Evolutionary conservation across 1,284 basidiomycete genomes (phyloP).

Genomic region (Grifola frondosa): DNA sequence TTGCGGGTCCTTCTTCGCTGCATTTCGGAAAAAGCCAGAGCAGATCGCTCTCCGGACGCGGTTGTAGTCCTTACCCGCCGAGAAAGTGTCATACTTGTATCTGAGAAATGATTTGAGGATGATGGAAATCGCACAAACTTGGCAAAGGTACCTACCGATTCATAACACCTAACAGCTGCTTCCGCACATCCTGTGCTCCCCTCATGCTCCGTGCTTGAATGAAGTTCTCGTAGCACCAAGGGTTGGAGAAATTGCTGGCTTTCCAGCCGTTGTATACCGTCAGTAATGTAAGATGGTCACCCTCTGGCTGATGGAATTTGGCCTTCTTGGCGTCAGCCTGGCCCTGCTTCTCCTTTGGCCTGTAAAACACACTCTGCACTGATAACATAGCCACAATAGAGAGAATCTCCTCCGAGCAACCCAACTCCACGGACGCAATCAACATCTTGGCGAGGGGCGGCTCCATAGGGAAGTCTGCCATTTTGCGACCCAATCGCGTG

Average conservation of each 20-base stretch:
- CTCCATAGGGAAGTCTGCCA: constrained; percentile 96
- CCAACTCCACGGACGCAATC: constrained; percentile 85
- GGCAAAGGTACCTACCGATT: constrained; percentile 63
- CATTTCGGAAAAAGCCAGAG: constrained; percentile 93
- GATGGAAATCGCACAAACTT: neutral
- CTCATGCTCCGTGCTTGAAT: constrained; percentile 96
- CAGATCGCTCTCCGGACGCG: constrained; percentile 92
- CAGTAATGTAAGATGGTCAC: constrained; percentile 87
- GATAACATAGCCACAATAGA: constrained; percentile 81
- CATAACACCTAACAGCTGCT: constrained; percentile 97
- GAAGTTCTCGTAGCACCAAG: constrained; percentile 97
- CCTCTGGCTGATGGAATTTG: constrained; percentile 81
- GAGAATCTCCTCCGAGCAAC: constrained; percentile 88
- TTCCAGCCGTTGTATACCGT: constrained; percentile 98
- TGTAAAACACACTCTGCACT: constrained; percentile 87
- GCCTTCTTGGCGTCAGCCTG: constrained; percentile 89
- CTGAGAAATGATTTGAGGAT: constrained; percentile 37
- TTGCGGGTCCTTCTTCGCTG: constrained; percentile 92
- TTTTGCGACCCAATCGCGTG: constrained; percentile 79
- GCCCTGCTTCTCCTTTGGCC: constrained; percentile 77
- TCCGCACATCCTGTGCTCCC: constrained; percentile 93
- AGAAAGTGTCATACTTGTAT: constrained; percentile 94
- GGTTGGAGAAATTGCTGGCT: constrained; percentile 88
- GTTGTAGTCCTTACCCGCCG: constrained; percentile 90
- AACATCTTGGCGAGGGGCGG: constrained; percentile 86